Conservation (phyloP, 345 rosid species). For the Anastatica hierochuntica region DNA sequence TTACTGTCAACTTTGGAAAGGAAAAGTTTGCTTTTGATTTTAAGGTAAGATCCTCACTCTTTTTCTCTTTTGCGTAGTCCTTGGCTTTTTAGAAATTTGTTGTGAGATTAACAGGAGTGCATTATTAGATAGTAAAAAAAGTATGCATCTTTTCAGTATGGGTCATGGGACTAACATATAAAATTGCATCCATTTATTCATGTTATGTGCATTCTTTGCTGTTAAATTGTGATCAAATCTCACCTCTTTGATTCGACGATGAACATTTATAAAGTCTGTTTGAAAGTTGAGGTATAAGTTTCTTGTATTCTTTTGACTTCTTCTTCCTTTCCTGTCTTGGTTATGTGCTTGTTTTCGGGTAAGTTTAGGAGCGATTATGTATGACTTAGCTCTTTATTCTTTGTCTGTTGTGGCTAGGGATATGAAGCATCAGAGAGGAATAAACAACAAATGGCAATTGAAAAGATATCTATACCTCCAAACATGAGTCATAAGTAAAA, state of each 20-base stretch:
- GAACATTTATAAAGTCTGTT: background rate
- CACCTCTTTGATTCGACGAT: background rate
- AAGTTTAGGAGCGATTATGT: too few species aligned
- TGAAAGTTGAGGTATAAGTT: background rate
- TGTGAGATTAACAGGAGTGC: background rate
- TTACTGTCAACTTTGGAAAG: conserved; percentile 79
- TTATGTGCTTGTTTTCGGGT: too few species aligned
- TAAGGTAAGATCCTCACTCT: conserved; percentile 36
- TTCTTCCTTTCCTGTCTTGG: background rate
- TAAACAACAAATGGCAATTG: conserved; percentile 50
- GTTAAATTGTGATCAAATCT: background rate
- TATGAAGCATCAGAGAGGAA: conserved; percentile 68
- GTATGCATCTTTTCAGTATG: background rate
- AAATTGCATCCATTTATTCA: background rate
- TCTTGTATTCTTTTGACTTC: background rate
- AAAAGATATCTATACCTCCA: conserved; percentile 46
- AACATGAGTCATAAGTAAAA: conserved; percentile 57
- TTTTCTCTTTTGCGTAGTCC: background rate
- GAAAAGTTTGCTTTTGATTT: conserved; percentile 74
- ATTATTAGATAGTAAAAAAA: background rate
- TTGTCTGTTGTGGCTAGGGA: conserved; percentile 34
- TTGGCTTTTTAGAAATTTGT: background rate
- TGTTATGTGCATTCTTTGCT: background rate
- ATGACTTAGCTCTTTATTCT: background rate
- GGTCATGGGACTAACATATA: too few species aligned